Conservation (phyloP, 2,329 filamentous ascomycete genomes). For the Claviceps monticola region DNA sequence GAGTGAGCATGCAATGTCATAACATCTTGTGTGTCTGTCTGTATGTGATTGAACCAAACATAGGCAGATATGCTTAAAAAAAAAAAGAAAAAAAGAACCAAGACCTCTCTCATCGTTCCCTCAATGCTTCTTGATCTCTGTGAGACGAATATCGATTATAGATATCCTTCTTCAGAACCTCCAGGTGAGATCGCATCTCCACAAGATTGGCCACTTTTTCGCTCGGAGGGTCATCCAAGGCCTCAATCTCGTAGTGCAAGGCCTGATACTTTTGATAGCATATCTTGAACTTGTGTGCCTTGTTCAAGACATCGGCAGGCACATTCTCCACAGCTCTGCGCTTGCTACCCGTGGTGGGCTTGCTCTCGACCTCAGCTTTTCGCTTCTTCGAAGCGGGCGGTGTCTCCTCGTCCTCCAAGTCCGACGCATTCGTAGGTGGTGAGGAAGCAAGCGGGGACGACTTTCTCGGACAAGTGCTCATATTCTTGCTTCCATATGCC, state of each 20-base stretch:
- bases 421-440: conserved; percentile 50
- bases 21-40: conserved; percentile 1
- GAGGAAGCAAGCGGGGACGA: conserved; percentile 53
- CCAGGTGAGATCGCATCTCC: conserved; percentile 40
- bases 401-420: conserved; percentile 34
- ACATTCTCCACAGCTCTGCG: conserved; percentile 17
- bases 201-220: conserved; percentile 36
- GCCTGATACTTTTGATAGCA: conserved; percentile 43
- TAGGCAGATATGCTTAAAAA: background rate
- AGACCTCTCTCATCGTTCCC: background rate
- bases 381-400: conserved; percentile 27
- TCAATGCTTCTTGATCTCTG: conserved; percentile 9
- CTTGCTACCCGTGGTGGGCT: conserved; percentile 13
- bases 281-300: conserved; percentile 41
- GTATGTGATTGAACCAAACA: background rate
- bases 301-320: conserved; percentile 31
- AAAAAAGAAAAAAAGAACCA: background rate
- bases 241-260: conserved; percentile 41
- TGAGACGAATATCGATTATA: conserved; percentile 29
- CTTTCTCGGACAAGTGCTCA: conserved; percentile 45
- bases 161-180: conserved; percentile 46
- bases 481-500: conserved; percentile 25
- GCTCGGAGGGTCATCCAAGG: conserved; percentile 34
- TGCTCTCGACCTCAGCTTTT: conserved; percentile 20
- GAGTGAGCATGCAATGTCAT: conserved; percentile 4